Percentiles rank a stretch among this genome's conserved stretches.
These are phyloP conservation scores for Hanseniaspora jakobsenii DNA, from an alignment of 805 yeast species.

Conservation along the genomic window DNA sequence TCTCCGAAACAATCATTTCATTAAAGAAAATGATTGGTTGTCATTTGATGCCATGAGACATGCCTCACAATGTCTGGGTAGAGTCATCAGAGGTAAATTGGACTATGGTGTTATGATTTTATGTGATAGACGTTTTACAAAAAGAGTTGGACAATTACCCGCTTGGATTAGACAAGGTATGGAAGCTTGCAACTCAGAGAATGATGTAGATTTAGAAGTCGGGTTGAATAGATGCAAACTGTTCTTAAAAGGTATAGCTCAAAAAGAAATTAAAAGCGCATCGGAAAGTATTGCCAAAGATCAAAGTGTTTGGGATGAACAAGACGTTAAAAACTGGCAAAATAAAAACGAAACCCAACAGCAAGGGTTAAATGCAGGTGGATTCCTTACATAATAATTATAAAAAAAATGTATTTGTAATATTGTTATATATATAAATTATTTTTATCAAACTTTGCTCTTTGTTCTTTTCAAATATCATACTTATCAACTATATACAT, in stretches of 20 bases:
- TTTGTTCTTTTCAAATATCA: neutral
- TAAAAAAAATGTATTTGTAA: neutral
- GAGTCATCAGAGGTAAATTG: constrained; percentile 94
- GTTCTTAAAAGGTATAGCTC: constrained; percentile 85
- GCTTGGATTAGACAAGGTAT: constrained; percentile 95
- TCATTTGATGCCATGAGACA: constrained; percentile 99
- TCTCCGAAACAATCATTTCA: constrained; percentile 81
- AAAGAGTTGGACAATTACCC: constrained; percentile 79
- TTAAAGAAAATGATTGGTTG: constrained; percentile 83
- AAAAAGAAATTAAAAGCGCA: constrained; percentile 31
- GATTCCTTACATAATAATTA: constrained; percentile 1
- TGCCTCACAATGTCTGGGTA: constrained; percentile 96
- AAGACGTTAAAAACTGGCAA: constrained; percentile 8
- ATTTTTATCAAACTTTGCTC: neutral
- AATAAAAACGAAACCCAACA: constrained; percentile 1
- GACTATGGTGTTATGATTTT: constrained; percentile 98
- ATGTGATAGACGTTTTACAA: constrained; percentile 85
- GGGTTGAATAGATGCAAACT: constrained; percentile 90
- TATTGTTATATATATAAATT: neutral
- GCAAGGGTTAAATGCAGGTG: constrained; percentile 5
- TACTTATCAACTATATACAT: too few species aligned
- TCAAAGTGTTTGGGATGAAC: constrained; percentile 15
- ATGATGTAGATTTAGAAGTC: constrained; percentile 93
- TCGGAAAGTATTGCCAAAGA: constrained; percentile 13
- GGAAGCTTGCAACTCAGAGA: constrained; percentile 18